Evolutionary conservation across 441 rosid genomes (phyloP).

Genomic region (Syzygium syzygioides): DNA sequence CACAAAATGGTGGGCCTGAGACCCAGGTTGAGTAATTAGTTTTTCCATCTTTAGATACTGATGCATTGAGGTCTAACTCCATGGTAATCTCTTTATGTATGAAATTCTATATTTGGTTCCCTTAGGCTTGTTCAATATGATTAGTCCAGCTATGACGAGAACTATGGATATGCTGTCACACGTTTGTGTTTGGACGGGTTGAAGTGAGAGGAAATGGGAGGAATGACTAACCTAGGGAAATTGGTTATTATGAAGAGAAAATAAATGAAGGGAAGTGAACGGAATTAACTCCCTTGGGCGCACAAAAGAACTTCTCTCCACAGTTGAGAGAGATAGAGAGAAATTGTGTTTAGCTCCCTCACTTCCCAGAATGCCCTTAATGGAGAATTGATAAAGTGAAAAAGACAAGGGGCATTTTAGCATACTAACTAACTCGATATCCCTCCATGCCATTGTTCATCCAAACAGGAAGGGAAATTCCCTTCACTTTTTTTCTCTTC

Average conservation of each 20-base stretch:
- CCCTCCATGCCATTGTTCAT: background rate
- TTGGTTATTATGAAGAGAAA: background rate
- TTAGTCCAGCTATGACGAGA: background rate
- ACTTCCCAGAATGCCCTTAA: background rate
- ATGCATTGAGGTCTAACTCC: background rate
- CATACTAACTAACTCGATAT: background rate
- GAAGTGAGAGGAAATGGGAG: background rate
- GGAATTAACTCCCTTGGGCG: background rate
- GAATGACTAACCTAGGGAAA: background rate
- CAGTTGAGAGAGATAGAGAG: background rate
- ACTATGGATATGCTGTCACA: background rate
- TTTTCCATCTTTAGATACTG: background rate
- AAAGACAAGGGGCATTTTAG: background rate
- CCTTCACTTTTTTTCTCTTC: background rate
- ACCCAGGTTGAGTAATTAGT: constrained; percentile 49
- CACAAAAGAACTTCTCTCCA: background rate
- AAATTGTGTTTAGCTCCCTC: background rate
- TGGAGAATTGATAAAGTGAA: background rate
- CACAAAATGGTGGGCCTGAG: constrained; percentile 62
- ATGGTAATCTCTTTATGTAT: background rate
- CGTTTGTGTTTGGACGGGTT: background rate
- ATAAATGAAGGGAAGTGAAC: background rate
- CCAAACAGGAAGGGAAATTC: background rate
- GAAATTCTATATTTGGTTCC: background rate
- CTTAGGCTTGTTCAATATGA: background rate